Conservation (phyloP, 2,329 filamentous ascomycete genomes). For the Eutypella sp. region DNA sequence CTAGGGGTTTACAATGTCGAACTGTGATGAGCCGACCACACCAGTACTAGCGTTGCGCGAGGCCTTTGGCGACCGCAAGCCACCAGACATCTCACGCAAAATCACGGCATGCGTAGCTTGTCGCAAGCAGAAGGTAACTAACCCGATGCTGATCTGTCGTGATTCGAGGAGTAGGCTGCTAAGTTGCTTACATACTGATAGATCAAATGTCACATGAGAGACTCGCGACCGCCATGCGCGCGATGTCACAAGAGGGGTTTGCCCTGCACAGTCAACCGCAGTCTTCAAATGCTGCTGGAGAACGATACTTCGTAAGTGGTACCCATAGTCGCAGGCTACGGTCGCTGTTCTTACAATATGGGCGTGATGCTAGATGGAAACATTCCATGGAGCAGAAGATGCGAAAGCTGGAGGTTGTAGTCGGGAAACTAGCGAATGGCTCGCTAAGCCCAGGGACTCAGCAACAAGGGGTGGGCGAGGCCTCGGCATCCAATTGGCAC, state of each 20-base stretch:
- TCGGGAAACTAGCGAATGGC: not conserved
- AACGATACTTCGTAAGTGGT: conserved; percentile 4
- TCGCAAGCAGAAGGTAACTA: conserved; percentile 7
- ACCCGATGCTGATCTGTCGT: not conserved
- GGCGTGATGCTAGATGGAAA: conserved; percentile 3
- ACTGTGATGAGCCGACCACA: too few relatives aligned
- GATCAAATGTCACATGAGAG: conserved; percentile 6
- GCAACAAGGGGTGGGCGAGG: not conserved
- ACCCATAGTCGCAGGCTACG: not conserved
- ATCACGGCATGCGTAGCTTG: conserved; percentile 5
- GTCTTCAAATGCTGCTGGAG: conserved; percentile 7
- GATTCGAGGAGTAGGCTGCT: not conserved
- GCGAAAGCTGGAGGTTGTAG: conserved; percentile 1
- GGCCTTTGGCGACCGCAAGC: too few relatives aligned
- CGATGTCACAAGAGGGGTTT: conserved; percentile 6
- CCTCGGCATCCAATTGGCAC: not conserved
- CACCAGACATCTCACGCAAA: not conserved
- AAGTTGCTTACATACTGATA: not conserved
- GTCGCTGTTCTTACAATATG: not conserved
- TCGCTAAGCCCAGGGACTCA: not conserved
- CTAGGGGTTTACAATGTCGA: too few relatives aligned
- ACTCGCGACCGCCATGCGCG: conserved; percentile 3
- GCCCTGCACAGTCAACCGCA: conserved; percentile 4
- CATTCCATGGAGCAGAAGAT: conserved; percentile 4
- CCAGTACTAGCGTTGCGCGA: too few relatives aligned